Evolutionary conservation across 116 monocot species (phyloP), one percentile per base, ranked within the genome.

Genomic region (Dioscorea cayenensis): DNA sequence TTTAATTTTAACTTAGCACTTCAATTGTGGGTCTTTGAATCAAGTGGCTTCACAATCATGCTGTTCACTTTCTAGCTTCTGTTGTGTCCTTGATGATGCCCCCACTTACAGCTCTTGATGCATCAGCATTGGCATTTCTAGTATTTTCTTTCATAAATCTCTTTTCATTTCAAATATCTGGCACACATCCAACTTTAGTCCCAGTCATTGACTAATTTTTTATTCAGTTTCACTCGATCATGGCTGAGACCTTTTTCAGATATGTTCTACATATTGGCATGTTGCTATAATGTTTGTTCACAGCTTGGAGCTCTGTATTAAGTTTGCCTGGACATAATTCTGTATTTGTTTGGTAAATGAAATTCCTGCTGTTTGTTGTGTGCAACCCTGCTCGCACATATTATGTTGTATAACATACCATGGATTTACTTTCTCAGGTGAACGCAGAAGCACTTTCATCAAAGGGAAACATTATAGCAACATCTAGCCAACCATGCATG

Each of bases 401-500:
- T 32, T 32, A 32, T 32, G 32, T 4, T 32, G 32, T 60, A 20
- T 21, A 1, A 58, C 6, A 7, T n/a, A 59, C 35, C 2, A 37
- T 28, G n/a, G 10, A 36, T 36, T 59, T 18, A 18, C 14, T 36
- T 43, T 65, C 60, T 64, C 71, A 92, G 92, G 77, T 92, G 10
- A 81, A 72, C 4, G 83, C 87, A 25, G 89, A 86, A 60, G 87
- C 49, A 7, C 73, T 87, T 48, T 72, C 83, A 66, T 65, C 77
- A 5, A 77, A 36, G 21, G 87, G 77, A 36, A 65, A 71, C 7
- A 68, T 71, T 36, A 70, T 76, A 5, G 60, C 71, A 21, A 25
- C 76, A 25, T 82, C 87, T 0, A 85, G 87, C 81, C 83, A 75
- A 22, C 90, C 94, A 21, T 94, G 84, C 74, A 90, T 94, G 87